A percentile compares a stretch with the other conserved stretches of the same genome.
Evolutionary conservation across 2,329 filamentous ascomycete genomes (phyloP).

Genomic region (Fusarium subglutinans): DNA sequence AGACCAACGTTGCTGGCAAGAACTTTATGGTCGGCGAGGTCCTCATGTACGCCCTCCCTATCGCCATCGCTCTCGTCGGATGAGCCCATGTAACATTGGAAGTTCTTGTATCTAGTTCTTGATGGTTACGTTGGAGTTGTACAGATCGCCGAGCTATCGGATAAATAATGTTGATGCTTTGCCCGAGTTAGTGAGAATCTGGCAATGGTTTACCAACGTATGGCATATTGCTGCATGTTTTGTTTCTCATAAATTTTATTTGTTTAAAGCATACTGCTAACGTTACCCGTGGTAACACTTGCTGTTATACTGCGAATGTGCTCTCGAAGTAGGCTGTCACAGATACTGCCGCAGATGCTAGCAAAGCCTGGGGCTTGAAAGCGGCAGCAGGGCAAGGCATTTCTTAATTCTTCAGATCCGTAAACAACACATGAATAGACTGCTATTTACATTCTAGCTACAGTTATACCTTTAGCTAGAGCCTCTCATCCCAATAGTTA

Average conservation of each 20-base stretch:
- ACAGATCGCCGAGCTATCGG: not conserved
- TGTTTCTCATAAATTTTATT: rapidly evolving
- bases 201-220: rapidly evolving
- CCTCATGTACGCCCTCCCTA: not conserved
- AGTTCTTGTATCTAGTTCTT: not conserved
- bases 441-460: not conserved
- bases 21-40: not conserved
- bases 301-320: no score
- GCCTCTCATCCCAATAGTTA: not conserved
- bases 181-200: no score
- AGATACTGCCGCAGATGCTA: not conserved
- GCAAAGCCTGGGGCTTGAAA: not conserved
- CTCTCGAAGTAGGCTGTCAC: no score
- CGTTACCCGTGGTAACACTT: rapidly evolving
- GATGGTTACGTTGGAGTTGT: not conserved
- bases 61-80: not conserved
- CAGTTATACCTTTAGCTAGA: not conserved
- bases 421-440: not conserved
- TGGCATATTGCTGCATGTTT: not conserved
- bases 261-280: not conserved
- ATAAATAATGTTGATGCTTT: not conserved
- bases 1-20: not conserved
- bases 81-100: rapidly evolving
- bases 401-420: not conserved
- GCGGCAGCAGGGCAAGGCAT: not conserved